phyloP scores from a whole-genome alignment of 2,329 filamentous ascomycete genomes.

The Hymenoscyphus fraxineus region DNA sequence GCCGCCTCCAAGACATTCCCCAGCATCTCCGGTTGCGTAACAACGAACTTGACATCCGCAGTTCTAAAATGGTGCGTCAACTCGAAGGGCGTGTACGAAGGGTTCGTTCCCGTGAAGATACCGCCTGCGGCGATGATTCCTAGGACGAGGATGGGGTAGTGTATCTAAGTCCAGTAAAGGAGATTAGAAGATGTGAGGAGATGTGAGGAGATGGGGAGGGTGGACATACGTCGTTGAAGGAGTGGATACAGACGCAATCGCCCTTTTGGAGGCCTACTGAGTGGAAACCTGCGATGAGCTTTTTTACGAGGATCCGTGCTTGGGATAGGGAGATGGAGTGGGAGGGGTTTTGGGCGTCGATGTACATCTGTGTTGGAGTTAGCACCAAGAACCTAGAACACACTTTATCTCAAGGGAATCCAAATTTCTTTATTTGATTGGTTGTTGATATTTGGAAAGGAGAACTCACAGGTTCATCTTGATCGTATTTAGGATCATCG shows the following conservation, averaged over 20 bases:
- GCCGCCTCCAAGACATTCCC: conserved; percentile 21
- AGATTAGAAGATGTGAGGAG: not conserved
- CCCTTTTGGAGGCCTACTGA: conserved; percentile 27
- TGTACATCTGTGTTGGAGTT: conserved; percentile 26
- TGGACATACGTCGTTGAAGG: conserved; percentile 31
- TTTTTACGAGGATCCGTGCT: conserved; percentile 24
- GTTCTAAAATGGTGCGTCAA: conserved; percentile 31
- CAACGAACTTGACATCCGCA: conserved; percentile 26
- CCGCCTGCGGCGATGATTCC: conserved; percentile 31
- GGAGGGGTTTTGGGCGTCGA: conserved; percentile 26
- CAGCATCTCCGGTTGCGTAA: conserved; percentile 28
- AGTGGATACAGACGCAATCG: conserved; percentile 32
- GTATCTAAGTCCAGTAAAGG: conserved; percentile 9
- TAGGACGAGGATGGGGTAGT: conserved; percentile 21
- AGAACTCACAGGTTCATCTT: conserved; percentile 26
- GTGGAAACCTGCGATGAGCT: conserved; percentile 30
- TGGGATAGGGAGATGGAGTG: conserved; percentile 29
- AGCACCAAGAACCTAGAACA: not conserved
- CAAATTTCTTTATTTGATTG: too few relatives aligned
- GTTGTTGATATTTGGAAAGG: too few relatives aligned
- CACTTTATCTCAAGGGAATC: too few relatives aligned
- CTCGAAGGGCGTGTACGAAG: conserved; percentile 31
- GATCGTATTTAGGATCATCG: conserved; percentile 23
- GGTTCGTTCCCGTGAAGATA: conserved; percentile 30
- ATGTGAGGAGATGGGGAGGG: not conserved